Base-by-base conservation (phyloP, 2,329 filamentous ascomycete species). In the Talaromyces rugulosus region DNA sequence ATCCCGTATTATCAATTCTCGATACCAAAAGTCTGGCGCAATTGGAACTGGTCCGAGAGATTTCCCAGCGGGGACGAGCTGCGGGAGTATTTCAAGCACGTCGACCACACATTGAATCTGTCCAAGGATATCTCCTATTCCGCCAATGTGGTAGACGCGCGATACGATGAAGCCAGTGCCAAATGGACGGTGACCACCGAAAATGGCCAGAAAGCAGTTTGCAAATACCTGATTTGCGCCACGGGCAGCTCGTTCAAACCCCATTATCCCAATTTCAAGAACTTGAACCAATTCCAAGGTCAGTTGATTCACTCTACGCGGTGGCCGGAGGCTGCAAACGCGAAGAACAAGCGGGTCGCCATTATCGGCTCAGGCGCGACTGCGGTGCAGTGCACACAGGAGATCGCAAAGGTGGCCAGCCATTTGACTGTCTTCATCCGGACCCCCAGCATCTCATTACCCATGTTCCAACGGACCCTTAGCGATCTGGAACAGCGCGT, bases 41-140 rank as follows among this genome's bases (percentile, higher is more conserved):
- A 54, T 18, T 60, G 58, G 58, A 6, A 31, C 16, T 60, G 58
- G 58, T 40, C 33, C 18, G n/a, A 62, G 14, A 69, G 72, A 31
- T 50, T 68, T 8, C 60, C 71, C 4, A 63, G 67, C 5, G 68
- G 71, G 42, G 62, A 67, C 0, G 74, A 77, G 34, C 68, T 71
- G 1, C 58, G 69, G 12, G 62, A 62, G 3, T 75, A 74, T 56
- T 66, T 74, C n/a, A 50, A 65, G 3, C 65, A 66, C 52, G 67
- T 75, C 1, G 69, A 64, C n/a, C 61, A 70, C 18, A 65, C 66
- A 33, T 60, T 66, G 53, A n/a, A 66, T n/a, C 63, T 70, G 0
- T 61, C 63, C 5, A 53, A 60, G 14, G 47, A 69, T 23, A 68
- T 70, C 27, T 59, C 27, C 9, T 60, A 53, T 16, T 53, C 51